Evolutionary conservation across 2,329 filamentous ascomycete genomes (phyloP).

Genomic region (Colletotrichum liaoningense): DNA sequence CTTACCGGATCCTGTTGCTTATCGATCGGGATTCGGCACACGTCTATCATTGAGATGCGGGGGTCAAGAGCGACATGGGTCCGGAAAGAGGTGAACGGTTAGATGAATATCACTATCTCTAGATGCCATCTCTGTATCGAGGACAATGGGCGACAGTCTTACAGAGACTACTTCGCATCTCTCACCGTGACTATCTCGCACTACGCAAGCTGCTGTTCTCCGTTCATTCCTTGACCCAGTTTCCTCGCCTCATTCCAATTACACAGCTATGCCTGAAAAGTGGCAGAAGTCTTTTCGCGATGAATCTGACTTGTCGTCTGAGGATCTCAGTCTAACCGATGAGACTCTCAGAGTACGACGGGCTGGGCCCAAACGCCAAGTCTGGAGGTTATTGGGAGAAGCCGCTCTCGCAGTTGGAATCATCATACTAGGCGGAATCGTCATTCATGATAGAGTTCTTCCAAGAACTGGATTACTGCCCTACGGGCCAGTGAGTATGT

Average conservation of each 20-base stretch:
- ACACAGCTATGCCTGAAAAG: background rate
- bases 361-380: background rate
- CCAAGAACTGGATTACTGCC: background rate
- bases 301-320: background rate
- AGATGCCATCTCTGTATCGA: background rate
- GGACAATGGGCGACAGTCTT: background rate
- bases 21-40: conserved; percentile 1
- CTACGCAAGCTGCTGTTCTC: too few relatives aligned
- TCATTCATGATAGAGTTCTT: background rate
- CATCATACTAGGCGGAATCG: background rate
- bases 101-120: background rate
- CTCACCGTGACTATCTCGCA: background rate
- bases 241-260: background rate
- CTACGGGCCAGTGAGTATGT: background rate
- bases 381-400: background rate
- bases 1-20: background rate
- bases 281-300: background rate
- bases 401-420: background rate
- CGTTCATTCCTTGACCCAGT: background rate
- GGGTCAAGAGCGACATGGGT: background rate
- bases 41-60: background rate
- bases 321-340: background rate
- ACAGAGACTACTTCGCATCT: background rate
- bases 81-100: background rate
- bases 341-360: background rate